Conservation (phyloP, 2,329 filamentous ascomycete genomes). For the Penicillium sp. region DNA sequence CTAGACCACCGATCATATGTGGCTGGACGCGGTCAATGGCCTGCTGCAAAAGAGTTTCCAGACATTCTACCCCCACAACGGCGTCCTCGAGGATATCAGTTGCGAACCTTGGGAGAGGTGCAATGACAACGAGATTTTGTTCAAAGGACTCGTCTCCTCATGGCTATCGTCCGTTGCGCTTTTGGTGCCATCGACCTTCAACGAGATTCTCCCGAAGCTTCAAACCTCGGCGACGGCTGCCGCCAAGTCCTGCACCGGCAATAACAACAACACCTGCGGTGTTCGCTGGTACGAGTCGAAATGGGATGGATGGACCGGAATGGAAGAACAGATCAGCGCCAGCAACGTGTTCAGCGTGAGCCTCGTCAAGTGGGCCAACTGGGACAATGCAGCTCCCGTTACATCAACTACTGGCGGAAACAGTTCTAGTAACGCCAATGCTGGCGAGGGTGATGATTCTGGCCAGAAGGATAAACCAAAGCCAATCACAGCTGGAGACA, state of each 20-base stretch:
- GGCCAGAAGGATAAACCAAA: slow-evolving; percentile 7
- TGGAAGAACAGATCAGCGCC: slow-evolving; percentile 68
- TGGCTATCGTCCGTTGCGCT: slow-evolving; percentile 62
- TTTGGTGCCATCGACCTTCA: slow-evolving; percentile 59
- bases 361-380: slow-evolving; percentile 46
- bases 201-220: slow-evolving; percentile 58
- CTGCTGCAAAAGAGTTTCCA: slow-evolving; percentile 50
- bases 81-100: slow-evolving; percentile 54
- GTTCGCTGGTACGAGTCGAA: slow-evolving; percentile 57
- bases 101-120: slow-evolving; percentile 44
- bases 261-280: slow-evolving; percentile 60
- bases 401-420: slow-evolving; percentile 55
- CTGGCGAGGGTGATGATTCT: slow-evolving; percentile 23
- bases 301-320: slow-evolving; percentile 59
- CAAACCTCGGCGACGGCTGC: slow-evolving; percentile 58
- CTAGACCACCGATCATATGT: slow-evolving; percentile 50
- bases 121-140: slow-evolving; percentile 68
- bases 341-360: slow-evolving; percentile 62
- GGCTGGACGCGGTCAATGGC: slow-evolving; percentile 56
- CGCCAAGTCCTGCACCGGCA: slow-evolving; percentile 60
- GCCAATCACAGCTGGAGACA: slow-evolving; percentile 34
- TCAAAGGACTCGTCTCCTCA: slow-evolving; percentile 67
- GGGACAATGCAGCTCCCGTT: slow-evolving; percentile 44
- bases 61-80: slow-evolving; percentile 53
- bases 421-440: slow-evolving; percentile 39